Evolutionary conservation across 148 eudicot species (phyloP), one percentile per base, ranked within the genome.

Genomic region (Diospyros kaki): DNA sequence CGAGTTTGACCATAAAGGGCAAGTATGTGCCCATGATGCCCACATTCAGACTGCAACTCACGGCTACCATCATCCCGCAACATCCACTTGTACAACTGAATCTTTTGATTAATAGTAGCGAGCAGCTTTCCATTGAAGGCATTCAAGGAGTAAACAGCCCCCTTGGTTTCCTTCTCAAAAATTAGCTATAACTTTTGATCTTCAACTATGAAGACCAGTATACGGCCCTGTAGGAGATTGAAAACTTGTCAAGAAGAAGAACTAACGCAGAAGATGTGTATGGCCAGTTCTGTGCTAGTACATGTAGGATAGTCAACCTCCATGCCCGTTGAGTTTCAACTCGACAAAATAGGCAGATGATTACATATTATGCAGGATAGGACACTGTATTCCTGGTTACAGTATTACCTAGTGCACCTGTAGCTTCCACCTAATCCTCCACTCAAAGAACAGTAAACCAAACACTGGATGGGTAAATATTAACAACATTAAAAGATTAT

Each of bases 11-110:
- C 98, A 83, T 92, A 92, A 76, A 94, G 82, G 55, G 98, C 98
- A 78, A 94, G 97, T 77, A 92, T 92, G 82, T 94, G 98, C 11
- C 98, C 98, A 77, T 94, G 98, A 72, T 94, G 98, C 59, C 97
- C 98, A 78, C 98, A 94, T 77, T 94, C 98, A 63, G 97, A 87
- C 77, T 92, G 98, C 80, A 94, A 82, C 73, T 94, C 97, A 50
- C 85, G 98, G 58, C 89, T 87, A 55, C 98, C 94, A 71, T 92
- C 98, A 73, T 92, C 98, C 38, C 96, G 94, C 70, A 87, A 97
- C 94, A 90, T 88, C 98, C 98, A 94, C 78, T 92, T 94, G 76
- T 89, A 92, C 75, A 94, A 84, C 80, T 90, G 97, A 78, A 94
- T 94, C 81, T 94, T 94, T 84, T 94, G 98, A 86, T 94, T 94